Evolutionary conservation across 2,329 filamentous ascomycete genomes (phyloP).

Genomic region (Phialophora expanda): DNA sequence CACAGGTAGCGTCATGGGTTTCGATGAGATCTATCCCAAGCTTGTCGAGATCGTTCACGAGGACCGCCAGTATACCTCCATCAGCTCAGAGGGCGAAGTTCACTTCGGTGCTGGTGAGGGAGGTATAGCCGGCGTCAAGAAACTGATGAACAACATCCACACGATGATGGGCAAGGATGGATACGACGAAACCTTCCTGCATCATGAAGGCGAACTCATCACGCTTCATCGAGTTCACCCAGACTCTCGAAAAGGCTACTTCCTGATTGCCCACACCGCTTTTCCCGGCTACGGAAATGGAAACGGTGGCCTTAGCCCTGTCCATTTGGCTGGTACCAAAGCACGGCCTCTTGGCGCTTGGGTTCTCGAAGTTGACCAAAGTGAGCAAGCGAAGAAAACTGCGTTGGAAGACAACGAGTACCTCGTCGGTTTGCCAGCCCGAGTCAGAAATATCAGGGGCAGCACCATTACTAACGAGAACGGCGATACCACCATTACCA

Average conservation of each 20-base stretch:
- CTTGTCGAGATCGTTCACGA: conserved; percentile 93
- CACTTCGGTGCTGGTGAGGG: conserved; percentile 72
- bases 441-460: conserved; percentile 74
- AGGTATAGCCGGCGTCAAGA: conserved; percentile 89
- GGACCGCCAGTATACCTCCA: conserved; percentile 78
- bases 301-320: conserved; percentile 78
- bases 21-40: conserved; percentile 93
- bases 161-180: conserved; percentile 93
- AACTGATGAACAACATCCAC: conserved; percentile 91
- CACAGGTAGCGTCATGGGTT: conserved; percentile 95
- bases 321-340: conserved; percentile 80
- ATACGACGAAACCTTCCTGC: conserved; percentile 93
- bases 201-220: conserved; percentile 94
- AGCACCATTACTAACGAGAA: conserved; percentile 73
- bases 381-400: conserved; percentile 68
- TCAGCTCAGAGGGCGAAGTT: conserved; percentile 68
- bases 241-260: conserved; percentile 88
- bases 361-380: conserved; percentile 87
- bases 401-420: conserved; percentile 71
- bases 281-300: conserved; percentile 89
- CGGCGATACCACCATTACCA: conserved; percentile 76
- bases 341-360: conserved; percentile 87
- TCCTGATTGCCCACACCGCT: conserved; percentile 93
- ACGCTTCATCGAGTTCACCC: conserved; percentile 96
- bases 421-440: conserved; percentile 82